Conservation (phyloP, 1,139 yeast genomes). For the Hyphopichia fennica region DNA sequence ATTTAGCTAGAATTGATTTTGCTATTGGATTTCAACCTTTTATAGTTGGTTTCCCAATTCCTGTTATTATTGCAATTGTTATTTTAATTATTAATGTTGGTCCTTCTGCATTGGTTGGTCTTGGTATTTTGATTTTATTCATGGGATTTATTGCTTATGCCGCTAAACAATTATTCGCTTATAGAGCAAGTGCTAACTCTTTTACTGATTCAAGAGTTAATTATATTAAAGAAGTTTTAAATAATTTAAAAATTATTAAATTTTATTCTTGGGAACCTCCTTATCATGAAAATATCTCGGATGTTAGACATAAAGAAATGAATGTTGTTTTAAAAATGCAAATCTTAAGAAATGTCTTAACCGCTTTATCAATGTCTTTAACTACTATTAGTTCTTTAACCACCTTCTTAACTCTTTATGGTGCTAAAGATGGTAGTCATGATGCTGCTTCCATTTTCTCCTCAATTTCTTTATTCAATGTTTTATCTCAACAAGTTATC, state of each 20-base stretch:
- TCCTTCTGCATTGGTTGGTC: slow-evolving; percentile 68
- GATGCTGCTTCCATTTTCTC: slow-evolving; percentile 74
- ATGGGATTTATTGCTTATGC: slow-evolving; percentile 39
- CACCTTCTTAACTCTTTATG: slow-evolving; percentile 67
- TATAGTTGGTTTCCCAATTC: slow-evolving; percentile 61
- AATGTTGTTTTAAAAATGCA: slow-evolving; percentile 48
- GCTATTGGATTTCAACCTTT: slow-evolving; percentile 73
- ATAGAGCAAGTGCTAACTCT: slow-evolving; percentile 44
- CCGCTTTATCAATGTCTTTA: slow-evolving; percentile 55
- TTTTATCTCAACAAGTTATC: slow-evolving; percentile 46
- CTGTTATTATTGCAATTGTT: slow-evolving; percentile 59
- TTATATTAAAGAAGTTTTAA: slow-evolving; percentile 62
- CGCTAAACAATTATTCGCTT: slow-evolving; percentile 38
- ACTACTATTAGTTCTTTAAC: slow-evolving; percentile 67
- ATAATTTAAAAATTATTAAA: slow-evolving; percentile 67
- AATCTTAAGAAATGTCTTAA: slow-evolving; percentile 53
- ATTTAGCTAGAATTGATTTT: slow-evolving; percentile 75
- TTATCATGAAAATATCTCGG: slow-evolving; percentile 41
- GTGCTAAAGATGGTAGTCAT: slow-evolving; percentile 39
- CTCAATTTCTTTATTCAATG: slow-evolving; percentile 68
- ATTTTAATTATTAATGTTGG: slow-evolving; percentile 71
- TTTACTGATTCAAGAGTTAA: slow-evolving; percentile 62
- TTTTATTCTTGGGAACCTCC: slow-evolving; percentile 68
- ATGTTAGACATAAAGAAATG: slow-evolving; percentile 49
- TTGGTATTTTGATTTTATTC: slow-evolving; percentile 46